Evolutionary conservation across 495 filamentous ascomycete species (phyloP).

Genomic region (Podospora pseudocomata): DNA sequence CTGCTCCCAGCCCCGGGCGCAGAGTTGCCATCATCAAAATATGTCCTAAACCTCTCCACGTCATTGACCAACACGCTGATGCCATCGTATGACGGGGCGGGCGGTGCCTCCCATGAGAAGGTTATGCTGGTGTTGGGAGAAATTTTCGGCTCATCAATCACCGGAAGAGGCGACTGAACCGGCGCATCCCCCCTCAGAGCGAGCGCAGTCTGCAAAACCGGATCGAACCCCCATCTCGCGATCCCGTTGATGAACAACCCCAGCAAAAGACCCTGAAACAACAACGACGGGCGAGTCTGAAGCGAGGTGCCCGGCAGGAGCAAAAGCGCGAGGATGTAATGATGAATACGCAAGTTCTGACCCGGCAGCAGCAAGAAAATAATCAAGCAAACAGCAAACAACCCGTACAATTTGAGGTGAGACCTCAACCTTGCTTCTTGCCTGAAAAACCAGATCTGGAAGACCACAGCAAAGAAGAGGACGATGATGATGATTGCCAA

Average conservation of each 20-base stretch:
- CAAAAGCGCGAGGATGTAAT: conserved; percentile 83
- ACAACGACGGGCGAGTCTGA: conserved; percentile 70
- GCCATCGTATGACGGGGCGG: conserved; percentile 64
- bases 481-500: conserved; percentile 63
- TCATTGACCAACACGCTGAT: conserved; percentile 91
- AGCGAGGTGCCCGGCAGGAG: conserved; percentile 81
- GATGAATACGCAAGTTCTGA: conserved; percentile 86
- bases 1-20: conserved; percentile 24
- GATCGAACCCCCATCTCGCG: conserved; percentile 89
- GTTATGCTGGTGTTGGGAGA: conserved; percentile 43
- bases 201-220: conserved; percentile 75
- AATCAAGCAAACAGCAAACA: conserved; percentile 56
- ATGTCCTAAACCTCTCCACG: conserved; percentile 76
- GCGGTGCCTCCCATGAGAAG: conserved; percentile 48
- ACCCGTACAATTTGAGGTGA: conserved; percentile 67
- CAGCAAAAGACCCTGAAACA: conserved; percentile 84
- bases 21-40: conserved; percentile 40
- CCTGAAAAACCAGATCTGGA: conserved; percentile 69
- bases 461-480: conserved; percentile 55
- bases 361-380: conserved; percentile 66
- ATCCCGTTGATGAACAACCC: conserved; percentile 91
- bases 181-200: conserved; percentile 66
- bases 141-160: conserved; percentile 50
- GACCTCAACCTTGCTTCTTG: conserved; percentile 63
- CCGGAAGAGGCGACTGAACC: conserved; percentile 62